These are phyloP conservation scores for Fusarium albidum DNA, from an alignment of 2,329 filamentous ascomycete species.

Conservation along the genomic window DNA sequence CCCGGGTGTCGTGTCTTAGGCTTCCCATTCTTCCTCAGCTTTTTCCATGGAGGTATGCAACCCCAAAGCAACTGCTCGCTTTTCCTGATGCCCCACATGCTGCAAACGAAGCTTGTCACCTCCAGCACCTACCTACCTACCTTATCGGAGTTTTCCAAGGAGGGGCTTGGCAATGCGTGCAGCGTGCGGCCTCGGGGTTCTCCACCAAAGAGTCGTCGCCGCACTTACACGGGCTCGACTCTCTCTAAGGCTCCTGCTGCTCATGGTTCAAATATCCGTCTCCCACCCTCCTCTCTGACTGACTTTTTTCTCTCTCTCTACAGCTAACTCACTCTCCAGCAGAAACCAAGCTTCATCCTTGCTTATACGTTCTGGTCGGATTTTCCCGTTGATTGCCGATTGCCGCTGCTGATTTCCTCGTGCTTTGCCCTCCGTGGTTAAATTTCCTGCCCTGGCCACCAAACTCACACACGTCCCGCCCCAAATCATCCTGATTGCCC, in stretches of 20 bases:
- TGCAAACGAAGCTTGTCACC: conserved; percentile 35
- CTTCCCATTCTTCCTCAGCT: conserved; percentile 8
- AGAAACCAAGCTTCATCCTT: conserved; percentile 16
- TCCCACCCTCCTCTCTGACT: conserved; percentile 30
- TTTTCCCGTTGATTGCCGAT: conserved; percentile 13
- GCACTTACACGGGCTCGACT: conserved; percentile 34
- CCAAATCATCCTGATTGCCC: conserved; percentile 1
- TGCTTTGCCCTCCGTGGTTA: conserved; percentile 14
- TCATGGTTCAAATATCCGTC: conserved; percentile 39
- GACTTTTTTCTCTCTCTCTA: conserved; percentile 9
- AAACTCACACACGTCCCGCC: conserved; percentile 10
- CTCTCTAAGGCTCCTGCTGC: neutral
- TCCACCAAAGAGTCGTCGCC: conserved; percentile 26
- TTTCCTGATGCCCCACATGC: conserved; percentile 35
- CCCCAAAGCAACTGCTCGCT: conserved; percentile 14
- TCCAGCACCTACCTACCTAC: conserved; percentile 8
- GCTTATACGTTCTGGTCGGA: conserved; percentile 2
- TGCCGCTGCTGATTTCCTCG: conserved; percentile 22
- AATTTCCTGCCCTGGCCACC: conserved; percentile 2
- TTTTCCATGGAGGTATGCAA: conserved; percentile 32
- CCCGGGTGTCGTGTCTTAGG: conserved; percentile 27
- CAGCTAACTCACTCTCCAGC: conserved; percentile 14
- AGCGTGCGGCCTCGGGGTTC: conserved; percentile 15
- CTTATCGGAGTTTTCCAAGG: conserved; percentile 35
- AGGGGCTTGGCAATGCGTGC: conserved; percentile 10